Conservation (phyloP, 345 rosid species). For the Populus tremula region DNA sequence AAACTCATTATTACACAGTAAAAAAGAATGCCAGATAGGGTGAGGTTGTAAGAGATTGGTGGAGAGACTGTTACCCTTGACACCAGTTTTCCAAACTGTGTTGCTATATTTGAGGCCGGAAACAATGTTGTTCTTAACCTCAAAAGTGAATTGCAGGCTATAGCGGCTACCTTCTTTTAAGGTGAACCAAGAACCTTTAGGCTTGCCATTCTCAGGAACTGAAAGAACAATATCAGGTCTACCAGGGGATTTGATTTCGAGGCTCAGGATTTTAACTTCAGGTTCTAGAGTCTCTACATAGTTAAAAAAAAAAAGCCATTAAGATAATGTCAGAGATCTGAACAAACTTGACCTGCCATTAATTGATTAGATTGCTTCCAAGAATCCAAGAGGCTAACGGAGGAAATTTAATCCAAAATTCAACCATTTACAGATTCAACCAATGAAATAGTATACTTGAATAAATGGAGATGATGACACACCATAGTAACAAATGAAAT, state of each 20-base stretch:
- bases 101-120: conserved; percentile 32
- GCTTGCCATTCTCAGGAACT: conserved; percentile 24
- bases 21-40: not conserved
- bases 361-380: not conserved
- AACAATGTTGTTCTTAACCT: conserved; percentile 30
- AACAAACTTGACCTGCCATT: not conserved
- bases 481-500: not conserved
- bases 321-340: not conserved
- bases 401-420: not conserved
- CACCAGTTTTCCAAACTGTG: conserved; percentile 38
- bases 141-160: conserved; percentile 26
- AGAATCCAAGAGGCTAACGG: not conserved
- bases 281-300: conserved; percentile 30
- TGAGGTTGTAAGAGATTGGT: not conserved
- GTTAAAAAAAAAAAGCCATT: not conserved
- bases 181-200: conserved; percentile 33
- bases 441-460: not conserved
- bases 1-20: not conserved
- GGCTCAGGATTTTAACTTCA: conserved; percentile 26
- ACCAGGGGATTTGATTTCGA: conserved; percentile 29
- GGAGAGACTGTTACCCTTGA: conserved; percentile 19
- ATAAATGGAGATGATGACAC: not conserved
- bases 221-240: conserved; percentile 32
- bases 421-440: not conserved
- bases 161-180: conserved; percentile 36